Evolutionary conservation across 164 flowering plant genomes (phyloP), one percentile per base, ranked within the genome.

Genomic region (Vitis riparia): DNA sequence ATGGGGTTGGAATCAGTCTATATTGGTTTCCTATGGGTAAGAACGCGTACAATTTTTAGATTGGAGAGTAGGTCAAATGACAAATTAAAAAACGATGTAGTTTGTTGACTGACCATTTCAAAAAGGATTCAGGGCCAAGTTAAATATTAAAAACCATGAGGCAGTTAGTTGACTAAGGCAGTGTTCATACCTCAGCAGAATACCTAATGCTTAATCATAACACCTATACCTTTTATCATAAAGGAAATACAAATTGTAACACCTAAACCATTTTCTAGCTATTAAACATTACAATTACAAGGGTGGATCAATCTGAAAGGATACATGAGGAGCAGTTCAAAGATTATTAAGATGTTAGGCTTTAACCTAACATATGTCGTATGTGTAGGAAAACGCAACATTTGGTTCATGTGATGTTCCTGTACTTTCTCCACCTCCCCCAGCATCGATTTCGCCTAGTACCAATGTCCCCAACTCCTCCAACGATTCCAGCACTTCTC

Each of bases 351-450:
- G 15, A 53, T 53, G 56, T 12, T 5, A 15, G n/a, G 56, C 56
- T 53, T 53, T 30, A 32, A 17, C 10, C 23, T 66, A 44, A 9
- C 27, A 19, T 23, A 63, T 58, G 67, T 17, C 19, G 10, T 61
- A 55, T 79, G 75, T 27, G 17, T 75, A 83, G 86, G 69, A 56
- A 59, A 81, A 83, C 71, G 79, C 80, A 0, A 70, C 80, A 17
- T 80, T 67, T 44, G 88, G 87, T 8, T 75, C 80, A 12, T 86
- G 90, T 37, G 82, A 85, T 58, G 77, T 76, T 49, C 87, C 88
- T 0, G 67, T 53, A 5, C 72, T 81, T 14, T 53, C 86, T 16
- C 88, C 88, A 9, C 88, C 91, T 19, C 89, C 88, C 37, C 87
- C 88, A 16, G 80, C 86, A 37, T 37, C 44, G 0, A 37, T 37